A percentile compares a stretch with the other conserved stretches of the same genome.
These are phyloP conservation scores for Talaromyces adpressus DNA, from an alignment of 495 filamentous ascomycete genomes.

Conservation along the genomic window DNA sequence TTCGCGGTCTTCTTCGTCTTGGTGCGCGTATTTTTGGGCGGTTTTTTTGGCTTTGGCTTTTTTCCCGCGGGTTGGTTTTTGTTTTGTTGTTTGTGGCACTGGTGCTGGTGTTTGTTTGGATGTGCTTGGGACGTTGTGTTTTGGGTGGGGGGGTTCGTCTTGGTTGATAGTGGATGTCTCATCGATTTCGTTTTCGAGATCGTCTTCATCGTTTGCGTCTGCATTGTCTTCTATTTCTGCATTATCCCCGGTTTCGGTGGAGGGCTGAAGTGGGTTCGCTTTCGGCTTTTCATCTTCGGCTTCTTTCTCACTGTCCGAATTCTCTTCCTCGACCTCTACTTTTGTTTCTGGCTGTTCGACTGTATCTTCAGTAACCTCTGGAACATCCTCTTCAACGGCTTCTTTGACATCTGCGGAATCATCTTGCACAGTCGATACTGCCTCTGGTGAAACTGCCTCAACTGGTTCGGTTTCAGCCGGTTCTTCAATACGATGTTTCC, in stretches of 20 bases:
- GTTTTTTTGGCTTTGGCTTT: constrained; percentile 80
- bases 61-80: constrained; percentile 64
- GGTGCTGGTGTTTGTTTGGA: constrained; percentile 8
- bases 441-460: not conserved
- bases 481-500: constrained; percentile 61
- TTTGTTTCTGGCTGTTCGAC: not conserved
- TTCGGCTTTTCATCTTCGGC: constrained; percentile 8
- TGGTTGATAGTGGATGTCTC: constrained; percentile 11
- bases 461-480: not conserved
- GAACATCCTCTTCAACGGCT: constrained; percentile 3
- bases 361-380: not conserved
- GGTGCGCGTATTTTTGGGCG: constrained; percentile 83
- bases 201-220: constrained; percentile 21
- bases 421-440: constrained; percentile 8
- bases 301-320: constrained; percentile 25
- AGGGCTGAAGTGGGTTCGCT: constrained; percentile 2
- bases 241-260: not conserved
- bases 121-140: not conserved
- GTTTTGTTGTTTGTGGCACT: constrained; percentile 12
- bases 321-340: constrained; percentile 19
- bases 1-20: constrained; percentile 87
- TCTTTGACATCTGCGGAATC: constrained; percentile 6
- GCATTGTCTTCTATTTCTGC: constrained; percentile 23
- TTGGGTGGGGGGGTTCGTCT: constrained; percentile 7
- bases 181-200: constrained; percentile 16